Evolutionary conservation across 768 basidiomycete genomes (phyloP), one percentile per base, ranked within the genome.

Genomic region (Amanita muscaria): DNA sequence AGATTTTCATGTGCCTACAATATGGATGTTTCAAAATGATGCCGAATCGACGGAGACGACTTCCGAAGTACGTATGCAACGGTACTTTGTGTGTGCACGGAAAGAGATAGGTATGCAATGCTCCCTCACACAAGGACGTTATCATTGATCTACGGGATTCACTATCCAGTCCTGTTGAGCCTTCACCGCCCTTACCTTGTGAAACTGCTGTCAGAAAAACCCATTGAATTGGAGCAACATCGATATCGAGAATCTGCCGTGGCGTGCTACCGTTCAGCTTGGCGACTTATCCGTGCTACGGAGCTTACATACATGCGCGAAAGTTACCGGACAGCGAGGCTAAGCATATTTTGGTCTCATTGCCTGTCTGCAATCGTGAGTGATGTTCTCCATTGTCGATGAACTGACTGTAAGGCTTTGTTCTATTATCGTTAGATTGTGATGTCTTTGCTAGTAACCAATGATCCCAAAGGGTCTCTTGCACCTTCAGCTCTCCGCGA

Each of bases 221-320:
- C 79, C 1, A 52, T 60, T 6, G 78, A 84, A 44, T 64, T 77
- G 2, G 63, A 79, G 38, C 69, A 68, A 45, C 82, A 86, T 53
- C 70, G 66, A 52, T 85, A 77, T 56, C 69, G 76, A 0, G 77
- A 79, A 1, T 88, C 85, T 1, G 79, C 85, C 4, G 71, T 82
- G 58, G 79, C 85, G 0, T 74, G 76, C 11, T 86, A 83, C 59
- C 79, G 81, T 2, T 81, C 80, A 2, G 77, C 82, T 3, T 85
- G 80, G 77, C 65, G 83, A 12, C 53, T 84, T 23, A 74, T 79
- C 31, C 66, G 73, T 36, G 67, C 67, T 0, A 61, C 81, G 41
- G 61, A 63, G 14, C 57, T 67, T n/a, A 60, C 68, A 1, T 74
- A 71, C 61, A 56, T 57, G 12, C 48, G 53, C 15, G 59, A 65